These are phyloP conservation scores for Thuja plicata DNA, from an alignment of 83 land plant genomes.

Conservation along the genomic window DNA sequence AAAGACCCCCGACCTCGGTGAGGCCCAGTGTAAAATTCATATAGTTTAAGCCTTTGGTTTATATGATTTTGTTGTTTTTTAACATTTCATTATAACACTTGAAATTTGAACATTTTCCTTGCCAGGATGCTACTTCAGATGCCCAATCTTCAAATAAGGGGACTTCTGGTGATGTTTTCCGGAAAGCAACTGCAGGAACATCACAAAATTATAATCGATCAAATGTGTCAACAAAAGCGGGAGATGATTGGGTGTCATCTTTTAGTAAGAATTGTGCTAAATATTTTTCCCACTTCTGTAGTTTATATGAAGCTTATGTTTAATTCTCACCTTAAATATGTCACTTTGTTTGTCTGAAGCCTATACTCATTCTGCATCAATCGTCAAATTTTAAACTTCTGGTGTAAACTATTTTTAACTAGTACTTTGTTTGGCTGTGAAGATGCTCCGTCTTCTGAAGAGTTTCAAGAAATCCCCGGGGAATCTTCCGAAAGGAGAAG, in stretches of 20 bases:
- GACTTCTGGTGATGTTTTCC: conserved; percentile 9
- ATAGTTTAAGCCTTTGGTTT: conserved; percentile 12
- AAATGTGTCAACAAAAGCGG: conserved; percentile 12
- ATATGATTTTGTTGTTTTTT: neutral
- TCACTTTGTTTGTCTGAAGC: neutral
- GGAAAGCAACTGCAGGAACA: conserved; percentile 2
- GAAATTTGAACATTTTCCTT: neutral
- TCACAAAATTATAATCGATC: neutral
- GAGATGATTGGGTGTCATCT: conserved; percentile 42
- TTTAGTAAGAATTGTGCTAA: conserved; percentile 19
- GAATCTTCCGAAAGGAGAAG: conserved; percentile 73
- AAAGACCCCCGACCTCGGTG: conserved; percentile 19
- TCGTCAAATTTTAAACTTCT: neutral
- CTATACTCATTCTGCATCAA: neutral
- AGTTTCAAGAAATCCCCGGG: conserved; percentile 44
- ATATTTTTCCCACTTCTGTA: neutral
- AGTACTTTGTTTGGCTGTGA: neutral
- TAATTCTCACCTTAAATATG: neutral
- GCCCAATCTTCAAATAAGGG: conserved; percentile 3
- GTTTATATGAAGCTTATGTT: neutral
- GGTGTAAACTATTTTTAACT: neutral
- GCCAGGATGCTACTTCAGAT: conserved; percentile 17
- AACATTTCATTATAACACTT: neutral
- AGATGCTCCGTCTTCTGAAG: conserved; percentile 24
- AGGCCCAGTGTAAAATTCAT: conserved; percentile 20